Base-by-base conservation (phyloP, 495 filamentous ascomycete genomes). In the Podospora pseudoanserina region DNA sequence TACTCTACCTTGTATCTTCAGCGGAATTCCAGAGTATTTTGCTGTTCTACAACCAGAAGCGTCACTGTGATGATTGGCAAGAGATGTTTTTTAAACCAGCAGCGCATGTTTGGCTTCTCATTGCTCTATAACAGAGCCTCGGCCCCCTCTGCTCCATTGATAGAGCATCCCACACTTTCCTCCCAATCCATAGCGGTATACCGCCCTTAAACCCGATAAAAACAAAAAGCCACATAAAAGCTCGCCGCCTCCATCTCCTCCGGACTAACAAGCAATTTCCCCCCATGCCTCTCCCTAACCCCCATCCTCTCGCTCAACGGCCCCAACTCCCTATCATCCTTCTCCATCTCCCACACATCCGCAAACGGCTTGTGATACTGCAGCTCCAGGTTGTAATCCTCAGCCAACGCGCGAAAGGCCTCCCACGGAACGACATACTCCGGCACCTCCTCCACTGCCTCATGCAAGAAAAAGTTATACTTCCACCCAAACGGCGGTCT, bases 341-440 rank as follows among this genome's bases (percentile, higher is more conserved):
- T 92, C 80, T 97, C 92, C 23, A 93, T 88, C 65, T 90, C 86
- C 92, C 94, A 97, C 34, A 98, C 88, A 60, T 98, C 95, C 32
- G 86, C 77, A 77, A 99, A 99, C 0, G 88, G 84, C 78, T 91
- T 92, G 74, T 95, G 91, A 69, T 96, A 99, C 76, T 96, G 89
- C 62, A 97, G 82, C 75, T 99, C 95, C 3, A 99, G 88, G 74
- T 96, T 97, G 80, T 94, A 97, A 72, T 98, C 95, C 75, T 97
- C 93, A 27, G 96, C 95, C 70, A 99, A 83, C 56, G 86, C 93
- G 79, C 95, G 92, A 79, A 99, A 97, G 1, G 92, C 93, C 74
- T 96, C 93, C 96, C 96, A 99, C 0, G 95, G 95, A 7, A 99
- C 96, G 11, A 99, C 94, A 78, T 97, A 99, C 80, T 99, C 95